Evolutionary conservation across 768 basidiomycete species (phyloP), one percentile per base, ranked within the genome.

Genomic region (Favolaschia claudopus): DNA sequence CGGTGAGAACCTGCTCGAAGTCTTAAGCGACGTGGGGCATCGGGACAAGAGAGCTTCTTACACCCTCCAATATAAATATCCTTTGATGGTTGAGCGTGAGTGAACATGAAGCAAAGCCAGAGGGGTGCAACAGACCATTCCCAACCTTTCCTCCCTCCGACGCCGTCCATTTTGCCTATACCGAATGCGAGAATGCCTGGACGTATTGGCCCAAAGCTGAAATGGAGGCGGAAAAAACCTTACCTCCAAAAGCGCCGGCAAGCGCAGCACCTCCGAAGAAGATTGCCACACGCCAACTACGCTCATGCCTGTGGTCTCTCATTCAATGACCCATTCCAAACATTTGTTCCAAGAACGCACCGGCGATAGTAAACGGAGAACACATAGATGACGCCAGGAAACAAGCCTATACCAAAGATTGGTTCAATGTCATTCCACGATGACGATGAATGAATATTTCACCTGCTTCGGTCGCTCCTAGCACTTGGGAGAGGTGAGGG

Each of bases 231-330:
- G 3, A 54, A n/a, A 22, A 8, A 25, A n/a, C 58, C 69, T 57
- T 68, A 77, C 85, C 83, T 60, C 85, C 85, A 60, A 89, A 88
- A 2, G 87, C 87, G 25, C 88, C 86, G 7, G 87, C 84, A 20
- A 88, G 73, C 7, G 85, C 83, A 5, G 86, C 81, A 45, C 83
- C 87, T 28, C 85, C 83, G 57, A 88, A 86, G 70, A 87, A 86
- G 36, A 89, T 76, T 1, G 85, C 83, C 7, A 88, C 84, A 46
- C 88, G 78, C 78, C 81, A 83, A 59, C 84, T 83, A 1, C 85
- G 82, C 65, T 88, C 82, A 32, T 76, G 79, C 37, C 88, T 86
- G 53, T 17, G 37, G 37, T 43, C 7, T n/a, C n/a, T n/a, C 8
- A 20, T 22, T 38, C 5, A 14, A 43, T 51, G 12, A n/a, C 20